Percentiles rank a stretch among this genome's conserved stretches.
phyloP scores from a whole-genome alignment of 2,329 filamentous ascomycete species.

The Penicillium polonicum region DNA sequence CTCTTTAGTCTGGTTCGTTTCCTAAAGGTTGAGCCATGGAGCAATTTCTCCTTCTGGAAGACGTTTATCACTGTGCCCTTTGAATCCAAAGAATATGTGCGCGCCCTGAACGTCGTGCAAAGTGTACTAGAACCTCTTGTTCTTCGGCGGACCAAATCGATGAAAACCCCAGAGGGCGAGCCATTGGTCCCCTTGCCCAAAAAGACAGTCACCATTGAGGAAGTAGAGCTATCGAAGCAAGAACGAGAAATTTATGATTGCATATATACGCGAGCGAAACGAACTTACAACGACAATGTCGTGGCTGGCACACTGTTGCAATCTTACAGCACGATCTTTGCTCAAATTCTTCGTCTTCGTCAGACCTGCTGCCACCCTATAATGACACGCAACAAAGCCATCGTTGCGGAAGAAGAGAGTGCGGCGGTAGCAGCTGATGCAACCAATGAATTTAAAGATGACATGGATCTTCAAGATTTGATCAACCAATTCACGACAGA shows the following conservation, averaged over 20 bases:
- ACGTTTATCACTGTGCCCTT: constrained; percentile 98
- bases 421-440: constrained; percentile 75
- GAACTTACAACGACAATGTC: constrained; percentile 79
- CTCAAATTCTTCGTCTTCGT: constrained; percentile 86
- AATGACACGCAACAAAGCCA: constrained; percentile 77
- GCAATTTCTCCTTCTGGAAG: constrained; percentile 98
- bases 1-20: constrained; percentile 91
- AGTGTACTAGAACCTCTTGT: constrained; percentile 96
- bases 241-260: constrained; percentile 92
- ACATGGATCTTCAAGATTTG: constrained; percentile 89
- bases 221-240: constrained; percentile 77
- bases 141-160: constrained; percentile 90
- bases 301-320: constrained; percentile 92
- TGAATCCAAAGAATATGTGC: constrained; percentile 89
- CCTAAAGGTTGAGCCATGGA: constrained; percentile 93
- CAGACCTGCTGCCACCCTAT: constrained; percentile 94
- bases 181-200: constrained; percentile 78
- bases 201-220: constrained; percentile 79
- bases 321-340: constrained; percentile 95
- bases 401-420: constrained; percentile 85
- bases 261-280: constrained; percentile 79
- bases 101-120: constrained; percentile 92
- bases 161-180: constrained; percentile 88
- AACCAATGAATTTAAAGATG: constrained; percentile 78
- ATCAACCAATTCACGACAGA: constrained; percentile 78